Evolutionary conservation across 2,329 filamentous ascomycete genomes (phyloP), one percentile per base, ranked within the genome.

Genomic region (Aureobasidium subglaciale): DNA sequence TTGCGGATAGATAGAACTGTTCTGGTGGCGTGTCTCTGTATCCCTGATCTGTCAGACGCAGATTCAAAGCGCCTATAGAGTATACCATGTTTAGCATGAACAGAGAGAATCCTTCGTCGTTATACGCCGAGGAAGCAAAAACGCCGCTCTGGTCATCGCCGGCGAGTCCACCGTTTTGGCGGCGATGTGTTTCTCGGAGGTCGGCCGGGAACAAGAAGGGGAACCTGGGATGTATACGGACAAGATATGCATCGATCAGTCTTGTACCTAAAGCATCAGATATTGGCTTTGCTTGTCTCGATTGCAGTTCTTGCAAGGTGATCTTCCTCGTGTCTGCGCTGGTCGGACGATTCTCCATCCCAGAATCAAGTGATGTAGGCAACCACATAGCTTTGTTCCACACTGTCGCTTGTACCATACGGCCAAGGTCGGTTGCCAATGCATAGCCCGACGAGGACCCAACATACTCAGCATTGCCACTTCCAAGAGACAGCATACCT

Each of bases 371-470:
- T 15, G 30, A 13, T 13, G 27, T 25, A 6, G 43, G 43, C 9
- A 48, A 6, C 43, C 43, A 48, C 22, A 48, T 15, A 48, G 43
- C 43, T 32, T 48, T 48, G 27, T 48, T 48, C 43, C 43, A 48
- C 3, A 48, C 43, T n/a, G 43, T 48, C 29, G 43, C 43, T 24
- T 18, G 43, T 5, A 48, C 43, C 43, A 48, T 20, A 20, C 30
- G 27, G 11, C 43, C 43, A 10, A 48, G 43, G 22, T 48, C 30
- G n/a, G 16, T 34, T 1, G 43, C 43, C 43, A 48, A 15, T 32
- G 43, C 27, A 35, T 48, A 48, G 43, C 43, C 43, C 4, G 43
- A 48, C 6, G 43, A 48, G 5, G 43, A 48, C 3, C 43, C 43
- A 32, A 48, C 24, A 32, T 48, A 48, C 8, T 32, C 27, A 9